These are phyloP conservation scores for Populus tomentosa DNA, from an alignment of 441 rosid genomes.

Conservation along the genomic window DNA sequence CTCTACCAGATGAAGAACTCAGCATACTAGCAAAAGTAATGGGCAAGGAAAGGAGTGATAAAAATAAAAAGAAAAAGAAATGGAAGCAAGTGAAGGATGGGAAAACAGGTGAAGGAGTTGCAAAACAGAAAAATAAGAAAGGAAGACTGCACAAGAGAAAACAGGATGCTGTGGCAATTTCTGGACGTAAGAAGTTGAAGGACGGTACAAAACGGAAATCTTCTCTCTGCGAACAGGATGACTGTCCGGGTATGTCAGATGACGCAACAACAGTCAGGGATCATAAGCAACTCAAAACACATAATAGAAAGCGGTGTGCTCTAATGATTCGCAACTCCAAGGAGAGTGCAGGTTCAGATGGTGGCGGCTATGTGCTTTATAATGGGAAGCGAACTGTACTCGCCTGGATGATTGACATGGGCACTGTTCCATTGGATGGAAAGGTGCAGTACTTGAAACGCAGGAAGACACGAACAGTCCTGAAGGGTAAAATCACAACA, in stretches of 20 bases:
- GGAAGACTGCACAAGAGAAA: conserved; percentile 19
- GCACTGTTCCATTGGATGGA: conserved; percentile 50
- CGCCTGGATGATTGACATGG: conserved; percentile 82
- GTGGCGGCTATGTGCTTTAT: conserved; percentile 56
- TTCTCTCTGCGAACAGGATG: conserved; percentile 14
- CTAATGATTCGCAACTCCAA: conserved; percentile 64
- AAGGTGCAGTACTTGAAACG: conserved; percentile 54
- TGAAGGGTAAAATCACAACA: conserved; percentile 46
- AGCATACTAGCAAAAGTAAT: conserved; percentile 44
- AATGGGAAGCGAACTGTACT: conserved; percentile 77
- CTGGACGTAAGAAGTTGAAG: conserved; percentile 17
- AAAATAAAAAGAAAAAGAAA: conserved; percentile 42
- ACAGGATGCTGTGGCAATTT: conserved; percentile 12
- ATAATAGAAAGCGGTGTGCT: conserved; percentile 54
- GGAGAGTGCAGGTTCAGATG: conserved; percentile 39
- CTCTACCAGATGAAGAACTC: conserved; percentile 73
- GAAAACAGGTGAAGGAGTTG: conserved; percentile 25
- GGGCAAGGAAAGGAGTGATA: conserved; percentile 47
- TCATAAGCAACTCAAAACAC: conserved; percentile 43
- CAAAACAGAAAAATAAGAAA: conserved; percentile 32
- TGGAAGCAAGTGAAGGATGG: conserved; percentile 21
- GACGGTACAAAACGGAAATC: conserved; percentile 28
- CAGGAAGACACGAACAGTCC: conserved; percentile 29
- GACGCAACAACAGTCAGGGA: conserved; percentile 32
- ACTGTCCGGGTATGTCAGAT: conserved; percentile 20